Conservation (phyloP, 2,329 filamentous ascomycete genomes). For the Rutstroemia sp. region DNA sequence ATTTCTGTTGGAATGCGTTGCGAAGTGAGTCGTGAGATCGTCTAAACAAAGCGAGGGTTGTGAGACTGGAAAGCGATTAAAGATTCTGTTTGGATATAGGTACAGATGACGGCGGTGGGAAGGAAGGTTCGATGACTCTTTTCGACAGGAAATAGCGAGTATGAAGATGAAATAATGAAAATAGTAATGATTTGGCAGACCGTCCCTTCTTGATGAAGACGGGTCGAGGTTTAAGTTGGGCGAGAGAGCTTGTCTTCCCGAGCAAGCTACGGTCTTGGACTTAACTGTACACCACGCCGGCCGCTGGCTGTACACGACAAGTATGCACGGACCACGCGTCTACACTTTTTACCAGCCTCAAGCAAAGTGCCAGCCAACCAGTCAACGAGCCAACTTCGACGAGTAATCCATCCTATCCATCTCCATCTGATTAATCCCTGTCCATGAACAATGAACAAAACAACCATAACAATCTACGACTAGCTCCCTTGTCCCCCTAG, state of each 20-base stretch:
- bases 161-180: neutral
- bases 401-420: too few species aligned
- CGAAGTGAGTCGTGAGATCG: slow-evolving; percentile 15
- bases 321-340: neutral
- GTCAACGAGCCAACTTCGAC: too few species aligned
- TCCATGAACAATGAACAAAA: too few species aligned
- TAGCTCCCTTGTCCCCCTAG: too few species aligned
- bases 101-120: too few species aligned
- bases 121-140: slow-evolving; percentile 12
- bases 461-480: too few species aligned
- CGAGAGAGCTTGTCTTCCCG: slow-evolving; percentile 2
- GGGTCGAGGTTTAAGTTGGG: slow-evolving; percentile 5
- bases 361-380: neutral
- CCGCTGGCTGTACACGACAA: slow-evolving; percentile 6
- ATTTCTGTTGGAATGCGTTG: slow-evolving; percentile 20
- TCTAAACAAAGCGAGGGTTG: slow-evolving; percentile 10
- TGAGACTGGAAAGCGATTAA: neutral
- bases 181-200: too few species aligned
- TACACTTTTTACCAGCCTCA: neutral
- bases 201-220: slow-evolving; percentile 7
- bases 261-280: slow-evolving; percentile 7
- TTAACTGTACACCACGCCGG: slow-evolving; percentile 4
- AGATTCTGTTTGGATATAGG: neutral
- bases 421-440: too few species aligned
- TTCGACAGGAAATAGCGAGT: neutral